These are phyloP conservation scores for Pichia ethanolica DNA, from an alignment of 805 yeast genomes.

Conservation along the genomic window DNA sequence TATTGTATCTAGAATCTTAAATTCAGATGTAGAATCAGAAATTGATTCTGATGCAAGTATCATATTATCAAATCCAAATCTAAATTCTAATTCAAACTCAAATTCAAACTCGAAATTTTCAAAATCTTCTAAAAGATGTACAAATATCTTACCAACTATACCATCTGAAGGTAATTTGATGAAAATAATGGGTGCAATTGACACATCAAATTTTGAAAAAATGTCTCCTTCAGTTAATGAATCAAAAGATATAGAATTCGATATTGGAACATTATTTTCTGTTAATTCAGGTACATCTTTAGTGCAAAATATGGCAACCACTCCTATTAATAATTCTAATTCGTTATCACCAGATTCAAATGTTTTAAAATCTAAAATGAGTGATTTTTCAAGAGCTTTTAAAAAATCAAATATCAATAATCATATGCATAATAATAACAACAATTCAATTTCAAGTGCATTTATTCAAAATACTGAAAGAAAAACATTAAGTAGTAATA, in stretches of 20 bases:
- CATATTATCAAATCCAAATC: not conserved
- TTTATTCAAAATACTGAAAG: not conserved
- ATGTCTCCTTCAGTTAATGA: not conserved
- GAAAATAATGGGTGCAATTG: conserved; percentile 11
- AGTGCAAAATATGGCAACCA: not conserved
- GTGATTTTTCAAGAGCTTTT: conserved; percentile 13
- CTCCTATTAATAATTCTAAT: not conserved
- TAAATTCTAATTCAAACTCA: too few species aligned
- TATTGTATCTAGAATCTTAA: conserved; percentile 7
- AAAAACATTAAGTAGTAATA: not conserved
- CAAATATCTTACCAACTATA: conserved; percentile 15
- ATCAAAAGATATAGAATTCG: conserved; percentile 4
- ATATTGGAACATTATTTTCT: conserved; percentile 1
- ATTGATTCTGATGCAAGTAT: conserved; percentile 2
- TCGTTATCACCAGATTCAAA: conserved; percentile 5
- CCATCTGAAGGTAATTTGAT: conserved; percentile 20
- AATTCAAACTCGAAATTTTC: not conserved
- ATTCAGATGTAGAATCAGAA: conserved; percentile 9
- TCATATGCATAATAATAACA: not conserved
- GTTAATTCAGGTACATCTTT: not conserved
- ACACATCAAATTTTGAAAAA: not conserved
- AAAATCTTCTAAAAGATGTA: conserved; percentile 1
- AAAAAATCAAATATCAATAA: conserved; percentile 2
- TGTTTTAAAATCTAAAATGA: not conserved
- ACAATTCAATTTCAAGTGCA: conserved; percentile 2